Base-by-base conservation (phyloP, 1,139 yeast genomes). In the Eremothecium cymbalariae region DNA sequence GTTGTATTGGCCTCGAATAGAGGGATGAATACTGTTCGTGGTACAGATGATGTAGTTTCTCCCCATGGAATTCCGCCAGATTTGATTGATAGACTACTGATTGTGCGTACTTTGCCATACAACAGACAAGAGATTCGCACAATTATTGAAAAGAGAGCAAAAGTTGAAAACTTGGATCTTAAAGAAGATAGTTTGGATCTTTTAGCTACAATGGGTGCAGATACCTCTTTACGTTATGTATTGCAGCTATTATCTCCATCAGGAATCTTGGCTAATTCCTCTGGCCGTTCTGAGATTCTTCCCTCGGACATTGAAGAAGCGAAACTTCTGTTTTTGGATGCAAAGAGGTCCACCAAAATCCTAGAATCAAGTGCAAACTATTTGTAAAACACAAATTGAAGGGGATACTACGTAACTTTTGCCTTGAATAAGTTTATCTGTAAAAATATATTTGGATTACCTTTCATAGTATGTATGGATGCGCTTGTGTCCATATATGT, bases 11-110 rank as follows among this genome's bases (percentile, higher is more conserved):
- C 98, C 23, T 84, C 96, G 7, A 90, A 90, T 63, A 75, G 97
- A 61, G 98, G 98, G 41, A 65, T 82, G 66, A 84, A 96, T 11
- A 75, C 90, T 1, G 82, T 90, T 28, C 74, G 93, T 53, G 98
- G 98, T 31, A 79, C 96, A 6, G 95, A 84, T 25, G 94, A 81
- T 46, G 73, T 81, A 38, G 73, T 74, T 45, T 81, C 95, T 12
- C 96, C 99, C 17, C 98, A 93, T 55, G 99, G 99, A 32, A 75
- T 93, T 46, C 98, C 99, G 24, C 83, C 95, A 2, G 99, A 90
- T 65, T 70, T 90, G 55, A 72, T 88, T 39, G 99, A 90, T 60
- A 70, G 99, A 47, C 67, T 90, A 44, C 70, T 90, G 48, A 93
- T 90, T 56, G 90, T 93, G 34, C 78, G 94, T 60, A 90, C 98